Evolutionary conservation across 2,329 filamentous ascomycete genomes (phyloP), one percentile per base, ranked within the genome.

Genomic region (Pseudocercospora macadamiae): DNA sequence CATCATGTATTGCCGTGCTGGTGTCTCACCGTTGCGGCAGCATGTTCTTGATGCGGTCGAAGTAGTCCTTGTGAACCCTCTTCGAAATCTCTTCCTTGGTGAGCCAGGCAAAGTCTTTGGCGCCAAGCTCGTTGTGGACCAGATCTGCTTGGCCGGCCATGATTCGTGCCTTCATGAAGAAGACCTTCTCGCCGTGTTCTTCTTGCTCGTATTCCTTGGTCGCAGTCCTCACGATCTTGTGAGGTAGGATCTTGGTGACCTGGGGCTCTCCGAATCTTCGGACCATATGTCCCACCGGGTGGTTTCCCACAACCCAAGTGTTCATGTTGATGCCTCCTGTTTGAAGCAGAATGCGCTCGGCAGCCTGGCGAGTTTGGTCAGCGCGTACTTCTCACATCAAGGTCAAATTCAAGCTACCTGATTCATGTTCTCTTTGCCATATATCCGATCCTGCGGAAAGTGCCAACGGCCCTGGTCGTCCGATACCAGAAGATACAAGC

Each of bases 151-250:
- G 95, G n/a, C 95, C 95, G 30, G 93, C 91, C 89, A 97, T 91
- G 75, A 99, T 97, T 64, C 95, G 86, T 51, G 87, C 90, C 82
- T 97, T 97, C 81, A 97, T 86, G 83, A 96, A 97, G 77, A 99
- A 99, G 2, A 87, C 88, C 83, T 96, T 97, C 71, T 89, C 84
- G 54, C 90, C 91, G 57, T 82, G 77, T 55, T 82, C 76, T 65
- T 80, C 71, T 23, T 68, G 59, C 26, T 70, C 69, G 39, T 70
- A 62, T 9, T 78, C 71, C 7, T 55, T 57, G 21, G 51, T 64
- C 16, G 68, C 68, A 2, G 70, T 70, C 34, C 57, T 60, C 21
- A 68, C 66, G 4, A 69, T 54, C 23, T 57, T 61, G 48, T 70
- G 69, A 3, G 66, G 56, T 8, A 60, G 23, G 36, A 70, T 61